These are phyloP conservation scores for Tulasnella sp. DNA, from an alignment of 768 basidiomycete genomes.

Conservation along the genomic window DNA sequence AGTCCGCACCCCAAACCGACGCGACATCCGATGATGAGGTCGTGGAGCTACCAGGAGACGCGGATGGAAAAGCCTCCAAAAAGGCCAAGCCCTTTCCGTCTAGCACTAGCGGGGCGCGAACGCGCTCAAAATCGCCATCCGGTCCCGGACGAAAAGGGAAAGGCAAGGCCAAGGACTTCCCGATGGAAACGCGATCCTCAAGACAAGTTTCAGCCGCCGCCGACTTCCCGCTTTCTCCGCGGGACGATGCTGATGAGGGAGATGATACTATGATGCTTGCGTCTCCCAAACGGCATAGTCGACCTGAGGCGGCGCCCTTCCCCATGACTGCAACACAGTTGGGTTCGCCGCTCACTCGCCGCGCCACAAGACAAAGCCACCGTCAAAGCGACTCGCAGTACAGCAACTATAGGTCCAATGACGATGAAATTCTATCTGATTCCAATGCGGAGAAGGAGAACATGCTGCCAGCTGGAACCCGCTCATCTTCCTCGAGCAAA, in stretches of 20 bases:
- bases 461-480: neutral
- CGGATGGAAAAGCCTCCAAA: neutral
- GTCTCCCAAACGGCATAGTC: neutral
- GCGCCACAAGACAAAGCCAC: neutral
- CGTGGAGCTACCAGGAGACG: neutral
- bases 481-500: neutral
- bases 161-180: neutral
- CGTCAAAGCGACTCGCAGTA: neutral
- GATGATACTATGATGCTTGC: neutral
- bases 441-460: neutral
- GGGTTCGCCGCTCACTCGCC: neutral
- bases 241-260: neutral
- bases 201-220: neutral
- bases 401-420: neutral
- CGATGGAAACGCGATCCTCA: neutral
- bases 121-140: neutral
- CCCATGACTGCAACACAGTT: slow-evolving; percentile 14
- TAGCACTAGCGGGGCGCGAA: neutral
- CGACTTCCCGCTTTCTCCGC: neutral
- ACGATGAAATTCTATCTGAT: neutral
- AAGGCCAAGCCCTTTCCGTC: neutral
- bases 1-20: neutral
- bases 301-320: neutral
- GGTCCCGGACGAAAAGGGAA: neutral
- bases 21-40: neutral